These are phyloP conservation scores for Schizochytrium sp. DNA, from an alignment of 108 stramenopile species.

Conservation along the genomic window DNA sequence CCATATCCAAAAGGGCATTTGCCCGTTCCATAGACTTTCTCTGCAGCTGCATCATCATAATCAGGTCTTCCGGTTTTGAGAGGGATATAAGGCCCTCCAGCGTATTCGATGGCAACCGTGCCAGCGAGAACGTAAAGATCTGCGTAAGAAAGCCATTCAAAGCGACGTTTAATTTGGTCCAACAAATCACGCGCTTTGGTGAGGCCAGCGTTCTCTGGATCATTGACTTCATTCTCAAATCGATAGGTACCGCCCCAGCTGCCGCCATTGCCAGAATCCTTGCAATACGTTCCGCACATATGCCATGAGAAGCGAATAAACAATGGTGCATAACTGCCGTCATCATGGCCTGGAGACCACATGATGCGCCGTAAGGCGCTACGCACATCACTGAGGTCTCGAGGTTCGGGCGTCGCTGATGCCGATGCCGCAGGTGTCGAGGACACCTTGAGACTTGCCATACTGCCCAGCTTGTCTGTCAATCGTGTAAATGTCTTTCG, in stretches of 20 bases:
- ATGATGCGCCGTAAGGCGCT: background rate
- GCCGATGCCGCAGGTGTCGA: background rate
- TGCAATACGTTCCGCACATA: slow-evolving; percentile 28
- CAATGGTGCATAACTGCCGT: slow-evolving; percentile 47
- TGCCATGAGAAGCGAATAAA: slow-evolving; percentile 56
- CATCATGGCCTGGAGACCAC: background rate
- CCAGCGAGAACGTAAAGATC: slow-evolving; percentile 95
- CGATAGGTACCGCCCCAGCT: background rate
- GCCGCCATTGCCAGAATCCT: slow-evolving; percentile 15
- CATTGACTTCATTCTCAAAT: slow-evolving; percentile 28
- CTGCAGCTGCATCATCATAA: slow-evolving; percentile 75
- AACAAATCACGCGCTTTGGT: slow-evolving; percentile 80
- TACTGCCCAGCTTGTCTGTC: background rate
- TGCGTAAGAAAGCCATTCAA: slow-evolving; percentile 87
- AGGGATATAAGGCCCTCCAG: slow-evolving; percentile 85
- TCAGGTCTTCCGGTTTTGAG: slow-evolving; percentile 83
- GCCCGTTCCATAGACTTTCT: slow-evolving; percentile 69
- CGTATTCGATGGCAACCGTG: slow-evolving; percentile 79
- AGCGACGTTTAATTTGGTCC: slow-evolving; percentile 88
- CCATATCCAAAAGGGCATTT: slow-evolving; percentile 45
- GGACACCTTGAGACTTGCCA: background rate
- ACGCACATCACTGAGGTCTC: slow-evolving; percentile 30
- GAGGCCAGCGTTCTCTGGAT: slow-evolving; percentile 91
- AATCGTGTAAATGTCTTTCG: background rate
- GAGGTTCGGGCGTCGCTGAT: background rate